Percentiles rank a stretch among this genome's conserved stretches.
phyloP scores from a whole-genome alignment of 1,284 basidiomycete species.

The Austroboletus niveus region DNA sequence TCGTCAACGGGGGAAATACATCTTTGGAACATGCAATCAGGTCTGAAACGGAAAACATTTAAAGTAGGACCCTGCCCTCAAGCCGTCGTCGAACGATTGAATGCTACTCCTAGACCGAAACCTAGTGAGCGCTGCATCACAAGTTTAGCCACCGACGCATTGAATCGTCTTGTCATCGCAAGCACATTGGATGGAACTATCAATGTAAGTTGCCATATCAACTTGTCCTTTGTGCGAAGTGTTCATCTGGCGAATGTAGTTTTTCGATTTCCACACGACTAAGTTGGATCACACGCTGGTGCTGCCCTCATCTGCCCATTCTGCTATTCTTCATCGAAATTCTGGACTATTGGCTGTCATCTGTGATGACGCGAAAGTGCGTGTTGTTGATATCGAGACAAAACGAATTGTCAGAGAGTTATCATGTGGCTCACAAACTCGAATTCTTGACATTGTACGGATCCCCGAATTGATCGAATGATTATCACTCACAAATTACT shows the following conservation, averaged over 20 bases:
- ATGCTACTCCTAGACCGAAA: slow-evolving; percentile 42
- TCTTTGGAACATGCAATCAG: slow-evolving; percentile 97
- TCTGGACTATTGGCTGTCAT: slow-evolving; percentile 83
- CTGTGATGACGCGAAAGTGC: slow-evolving; percentile 84
- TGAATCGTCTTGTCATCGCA: slow-evolving; percentile 82
- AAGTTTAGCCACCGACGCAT: slow-evolving; percentile 82
- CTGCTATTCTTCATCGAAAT: slow-evolving; percentile 79
- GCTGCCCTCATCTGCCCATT: slow-evolving; percentile 68
- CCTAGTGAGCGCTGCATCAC: slow-evolving; percentile 65
- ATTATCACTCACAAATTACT: slow-evolving; percentile 4
- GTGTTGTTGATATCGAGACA: slow-evolving; percentile 92
- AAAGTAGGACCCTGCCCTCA: slow-evolving; percentile 60
- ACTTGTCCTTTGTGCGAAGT: not conserved
- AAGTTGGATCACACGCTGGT: slow-evolving; percentile 67
- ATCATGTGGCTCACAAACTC: slow-evolving; percentile 67
- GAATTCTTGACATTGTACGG: slow-evolving; percentile 81
- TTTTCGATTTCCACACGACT: slow-evolving; percentile 93
- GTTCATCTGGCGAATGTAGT: slow-evolving; percentile 46
- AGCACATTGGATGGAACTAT: slow-evolving; percentile 87
- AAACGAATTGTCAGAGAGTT: slow-evolving; percentile 85
- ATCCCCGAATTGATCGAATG: not conserved
- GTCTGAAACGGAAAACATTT: slow-evolving; percentile 80
- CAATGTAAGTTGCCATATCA: slow-evolving; percentile 58
- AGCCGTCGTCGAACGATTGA: slow-evolving; percentile 45
- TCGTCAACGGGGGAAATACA: slow-evolving; percentile 77